phyloP scores from a whole-genome alignment of 176 grass and related monocot species.

The Eleusine coracana region DNA sequence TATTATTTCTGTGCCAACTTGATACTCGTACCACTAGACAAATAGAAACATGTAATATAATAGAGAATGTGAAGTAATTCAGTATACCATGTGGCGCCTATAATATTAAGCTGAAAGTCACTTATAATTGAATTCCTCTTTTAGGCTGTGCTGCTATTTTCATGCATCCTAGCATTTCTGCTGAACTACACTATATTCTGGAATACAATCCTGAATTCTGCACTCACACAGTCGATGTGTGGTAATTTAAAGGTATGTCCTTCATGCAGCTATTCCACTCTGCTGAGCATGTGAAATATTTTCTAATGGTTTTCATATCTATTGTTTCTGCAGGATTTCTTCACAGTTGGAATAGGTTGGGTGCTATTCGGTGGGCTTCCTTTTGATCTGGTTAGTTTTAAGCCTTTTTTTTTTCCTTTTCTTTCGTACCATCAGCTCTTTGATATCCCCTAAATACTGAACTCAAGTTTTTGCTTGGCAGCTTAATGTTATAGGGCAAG shows the following conservation, averaged over 20 bases:
- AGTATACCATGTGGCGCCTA: neutral
- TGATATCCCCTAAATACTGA: constrained; percentile 17
- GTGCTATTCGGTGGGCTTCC: constrained; percentile 89
- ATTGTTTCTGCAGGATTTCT: constrained; percentile 67
- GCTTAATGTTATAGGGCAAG: constrained; percentile 96
- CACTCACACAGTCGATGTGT: constrained; percentile 96
- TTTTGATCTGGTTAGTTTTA: constrained; percentile 81
- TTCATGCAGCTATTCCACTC: constrained; percentile 3
- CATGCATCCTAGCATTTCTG: constrained; percentile 91
- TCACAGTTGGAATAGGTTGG: constrained; percentile 97
- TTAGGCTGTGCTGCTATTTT: constrained; percentile 89
- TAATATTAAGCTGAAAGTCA: constrained; percentile 7
- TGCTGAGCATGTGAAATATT: neutral
- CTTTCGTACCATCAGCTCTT: neutral
- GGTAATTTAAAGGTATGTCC: constrained; percentile 94
- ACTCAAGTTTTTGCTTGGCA: constrained; percentile 36
- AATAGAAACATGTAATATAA: neutral
- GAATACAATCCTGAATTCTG: constrained; percentile 97
- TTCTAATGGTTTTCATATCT: constrained; percentile 34
- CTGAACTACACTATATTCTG: constrained; percentile 97
- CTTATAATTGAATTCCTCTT: constrained; percentile 21
- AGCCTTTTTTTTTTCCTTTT: neutral
- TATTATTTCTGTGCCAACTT: constrained; percentile 11
- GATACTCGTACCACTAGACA: neutral
- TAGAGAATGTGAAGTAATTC: neutral